Conservation (phyloP, 257 asterid genomes). For the Nicotiana knightiana region DNA sequence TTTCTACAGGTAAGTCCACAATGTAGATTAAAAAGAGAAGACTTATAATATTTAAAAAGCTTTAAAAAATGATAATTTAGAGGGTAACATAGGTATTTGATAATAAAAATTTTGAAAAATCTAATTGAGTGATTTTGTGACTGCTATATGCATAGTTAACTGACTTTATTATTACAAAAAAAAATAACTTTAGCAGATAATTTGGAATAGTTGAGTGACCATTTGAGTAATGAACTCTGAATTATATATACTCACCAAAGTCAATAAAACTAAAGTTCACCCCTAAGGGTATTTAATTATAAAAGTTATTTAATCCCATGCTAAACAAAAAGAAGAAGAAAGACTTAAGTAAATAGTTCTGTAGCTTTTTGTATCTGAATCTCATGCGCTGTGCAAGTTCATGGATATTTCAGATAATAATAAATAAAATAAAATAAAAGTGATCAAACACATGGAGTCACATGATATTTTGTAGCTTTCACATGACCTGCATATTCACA, state of each 20-base stretch:
- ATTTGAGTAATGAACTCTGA: too few relatives aligned
- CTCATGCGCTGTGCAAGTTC: background rate
- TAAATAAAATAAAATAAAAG: background rate
- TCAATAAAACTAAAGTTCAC: background rate
- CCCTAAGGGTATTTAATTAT: background rate
- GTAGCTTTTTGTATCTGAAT: background rate
- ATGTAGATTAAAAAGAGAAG: too few relatives aligned
- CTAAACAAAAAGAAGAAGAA: background rate
- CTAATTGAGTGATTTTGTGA: too few relatives aligned
- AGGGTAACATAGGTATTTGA: too few relatives aligned
- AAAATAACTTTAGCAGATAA: too few relatives aligned
- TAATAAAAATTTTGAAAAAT: too few relatives aligned
- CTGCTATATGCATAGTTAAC: too few relatives aligned
- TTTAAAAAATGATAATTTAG: too few relatives aligned
- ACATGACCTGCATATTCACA: constrained; percentile 3
- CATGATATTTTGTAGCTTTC: constrained; percentile 5
- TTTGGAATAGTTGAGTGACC: too few relatives aligned
- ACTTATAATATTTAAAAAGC: too few relatives aligned
- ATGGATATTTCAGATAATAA: background rate
- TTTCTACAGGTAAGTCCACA: too few relatives aligned
- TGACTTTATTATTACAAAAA: too few relatives aligned
- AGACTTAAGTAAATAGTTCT: background rate
- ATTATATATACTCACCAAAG: background rate
- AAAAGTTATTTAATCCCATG: background rate
- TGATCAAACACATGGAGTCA: constrained; percentile 15